Evolutionary conservation across 2,329 filamentous ascomycete species (phyloP), one percentile per base, ranked within the genome.

Genomic region (Apiospora koreana): DNA sequence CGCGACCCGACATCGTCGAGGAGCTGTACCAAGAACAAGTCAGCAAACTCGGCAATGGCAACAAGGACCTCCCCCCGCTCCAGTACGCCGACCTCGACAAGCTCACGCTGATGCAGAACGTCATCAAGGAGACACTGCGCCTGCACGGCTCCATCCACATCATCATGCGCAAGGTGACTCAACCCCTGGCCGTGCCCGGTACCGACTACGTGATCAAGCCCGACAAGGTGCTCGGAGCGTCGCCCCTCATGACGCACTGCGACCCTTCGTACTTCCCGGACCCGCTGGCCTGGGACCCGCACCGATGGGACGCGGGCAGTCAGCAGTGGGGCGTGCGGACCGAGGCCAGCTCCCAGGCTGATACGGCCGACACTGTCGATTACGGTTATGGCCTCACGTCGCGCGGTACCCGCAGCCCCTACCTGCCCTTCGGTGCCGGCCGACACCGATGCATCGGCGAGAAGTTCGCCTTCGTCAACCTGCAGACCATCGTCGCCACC

Each of bases 371-470:
- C 1, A 70, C 73, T 3, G 73, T 75, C 21, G 75, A 79, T 45
- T 79, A 80, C 38, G 80, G 79, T 2, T 78, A 81, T 28, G 77
- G 76, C 1, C 68, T 72, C 7, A 74, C 79, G 3, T 76, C 76
- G 50, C 80, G 79, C 72, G 81, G 78, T 28, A 78, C 79, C 1
- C 75, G 74, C 43, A 83, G 80, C 41, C 79, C 90, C 0, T 92
- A 93, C 76, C 82, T 93, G 2, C 92, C 92, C 0, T 94, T 94
- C 75, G 92, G 92, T 2, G 92, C 91, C 0, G 92, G 92, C 0
- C 84, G 92, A 62, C 92, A 94, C 79, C 84, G 92, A 25, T 94
- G 92, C 75, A 93, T 94, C 71, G 92, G 92, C 23, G 92, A 94
- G 82, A 91, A 93, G 77, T 94, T 93, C 78, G 91, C 92, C 21